phyloP scores from a whole-genome alignment of 2,329 filamentous ascomycete genomes.

The Ophioceras dolichostomum region DNA sequence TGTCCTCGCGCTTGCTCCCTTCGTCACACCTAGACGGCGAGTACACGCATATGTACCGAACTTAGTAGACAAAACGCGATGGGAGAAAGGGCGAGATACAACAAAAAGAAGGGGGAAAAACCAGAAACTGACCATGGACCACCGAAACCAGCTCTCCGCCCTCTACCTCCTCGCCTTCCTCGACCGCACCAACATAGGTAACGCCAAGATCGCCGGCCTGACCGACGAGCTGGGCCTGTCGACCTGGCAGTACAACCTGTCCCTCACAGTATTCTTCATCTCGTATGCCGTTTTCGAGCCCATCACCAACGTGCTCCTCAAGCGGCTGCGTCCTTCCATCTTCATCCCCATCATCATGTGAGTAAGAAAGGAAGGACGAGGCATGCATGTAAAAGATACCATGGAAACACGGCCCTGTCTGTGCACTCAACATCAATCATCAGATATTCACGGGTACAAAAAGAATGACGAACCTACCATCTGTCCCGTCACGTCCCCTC shows the following conservation, averaged over 20 bases:
- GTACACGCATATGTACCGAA: neutral
- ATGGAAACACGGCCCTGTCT: too few species aligned
- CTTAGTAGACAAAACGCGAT: neutral
- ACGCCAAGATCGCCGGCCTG: slow-evolving; percentile 48
- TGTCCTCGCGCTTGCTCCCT: too few species aligned
- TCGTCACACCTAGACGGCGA: neutral
- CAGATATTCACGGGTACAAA: too few species aligned
- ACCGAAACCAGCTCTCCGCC: slow-evolving; percentile 48
- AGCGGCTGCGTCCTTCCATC: slow-evolving; percentile 59
- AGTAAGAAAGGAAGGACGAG: slow-evolving; percentile 20
- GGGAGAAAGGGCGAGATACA: too few species aligned
- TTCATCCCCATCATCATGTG: slow-evolving; percentile 78
- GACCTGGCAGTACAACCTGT: slow-evolving; percentile 56
- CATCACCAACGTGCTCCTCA: slow-evolving; percentile 69
- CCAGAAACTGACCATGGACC: neutral
- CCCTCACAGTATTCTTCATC: slow-evolving; percentile 76
- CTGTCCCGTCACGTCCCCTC: too few species aligned
- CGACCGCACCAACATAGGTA: slow-evolving; percentile 66
- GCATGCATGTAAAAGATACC: too few species aligned
- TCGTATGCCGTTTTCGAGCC: slow-evolving; percentile 73
- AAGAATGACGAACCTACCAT: too few species aligned
- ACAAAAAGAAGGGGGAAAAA: too few species aligned
- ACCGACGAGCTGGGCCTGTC: slow-evolving; percentile 46
- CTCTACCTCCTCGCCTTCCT: slow-evolving; percentile 67
- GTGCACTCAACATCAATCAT: too few species aligned